Evolutionary conservation across 768 basidiomycete species (phyloP), one percentile per base, ranked within the genome.

Genomic region (Xanthoconium stramineum): DNA sequence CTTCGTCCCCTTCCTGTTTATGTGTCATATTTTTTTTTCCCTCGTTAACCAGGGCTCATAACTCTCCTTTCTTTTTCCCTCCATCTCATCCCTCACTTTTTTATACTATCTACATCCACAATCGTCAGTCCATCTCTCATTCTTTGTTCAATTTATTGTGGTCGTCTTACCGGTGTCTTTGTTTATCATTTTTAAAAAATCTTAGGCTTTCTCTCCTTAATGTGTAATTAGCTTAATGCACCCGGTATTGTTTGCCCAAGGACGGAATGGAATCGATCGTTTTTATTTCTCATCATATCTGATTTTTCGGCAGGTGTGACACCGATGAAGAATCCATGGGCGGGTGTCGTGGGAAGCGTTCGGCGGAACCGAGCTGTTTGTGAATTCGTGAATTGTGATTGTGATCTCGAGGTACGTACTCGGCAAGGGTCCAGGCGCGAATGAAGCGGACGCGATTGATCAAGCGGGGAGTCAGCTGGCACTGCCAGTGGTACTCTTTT

Each of bases 191-290:
- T 37, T 24, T 2, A 24, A 24, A 38, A 35, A 53, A 48, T 17
- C 20, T 46, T 57, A 50, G 15, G 51, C 43, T 38, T 20, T 36
- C 45, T 15, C 47, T 52, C 28, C 53, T 29, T 69, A 71, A 71
- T 67, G 48, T 66, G 67, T 69, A 71, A 39, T 52, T 66, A 63
- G 61, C 60, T 36, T 69, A 70, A 64, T 69, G 35, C 66, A 43
- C 43, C 46, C 40, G 50, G 50, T 52, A 49, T 65, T 38, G 45
- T 37, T 24, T n/a, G 20, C 30, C 9, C 17, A 37, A 17, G 47
- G 55, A 37, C 12, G 45, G 45, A 47, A 19, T 47, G 45, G 30
- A 47, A 19, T 47, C n/a, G 45, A 47, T 37, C 29, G 38, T 15
- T 28, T 3, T 29, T 15, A 6, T 17, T 17, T 29, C 17, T 15